Percentiles rank a stretch among this genome's conserved stretches.
These are phyloP conservation scores for Huntiella abstrusa DNA, from an alignment of 2,329 filamentous ascomycete genomes.

Conservation along the genomic window DNA sequence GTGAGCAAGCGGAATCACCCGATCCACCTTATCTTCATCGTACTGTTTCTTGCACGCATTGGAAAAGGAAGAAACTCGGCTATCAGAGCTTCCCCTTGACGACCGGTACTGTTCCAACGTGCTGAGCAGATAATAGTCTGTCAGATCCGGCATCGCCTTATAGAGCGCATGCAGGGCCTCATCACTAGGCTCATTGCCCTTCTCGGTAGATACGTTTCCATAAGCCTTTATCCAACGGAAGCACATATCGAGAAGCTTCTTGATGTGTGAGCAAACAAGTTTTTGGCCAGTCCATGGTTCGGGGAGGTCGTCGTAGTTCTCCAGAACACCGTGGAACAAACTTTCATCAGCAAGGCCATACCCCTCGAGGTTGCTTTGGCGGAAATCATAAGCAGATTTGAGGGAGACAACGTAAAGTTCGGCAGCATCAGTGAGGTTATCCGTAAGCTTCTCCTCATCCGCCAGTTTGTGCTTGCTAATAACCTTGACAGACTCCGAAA, in stretches of 20 bases:
- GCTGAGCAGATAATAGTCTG: conserved; percentile 35
- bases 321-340: conserved; percentile 45
- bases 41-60: conserved; percentile 31
- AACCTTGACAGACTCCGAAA: conserved; percentile 56
- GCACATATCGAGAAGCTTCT: conserved; percentile 39
- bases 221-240: conserved; percentile 35
- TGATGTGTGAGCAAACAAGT: conserved; percentile 41
- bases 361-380: conserved; percentile 43
- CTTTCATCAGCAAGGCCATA: conserved; percentile 58
- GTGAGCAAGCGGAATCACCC: conserved; percentile 33
- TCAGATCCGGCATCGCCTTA: conserved; percentile 26
- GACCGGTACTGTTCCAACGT: conserved; percentile 35
- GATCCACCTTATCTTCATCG: conserved; percentile 29
- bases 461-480: conserved; percentile 43
- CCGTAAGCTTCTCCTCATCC: conserved; percentile 33
- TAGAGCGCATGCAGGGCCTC: too few relatives aligned
- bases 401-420: conserved; percentile 39
- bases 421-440: conserved; percentile 48
- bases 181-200: too few relatives aligned
- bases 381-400: conserved; percentile 48
- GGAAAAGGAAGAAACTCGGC: conserved; percentile 23
- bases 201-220: conserved; percentile 14
- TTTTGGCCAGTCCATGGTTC: conserved; percentile 72
- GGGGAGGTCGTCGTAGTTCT: conserved; percentile 47
- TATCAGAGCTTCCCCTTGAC: conserved; percentile 26